Conservation (phyloP, 225 moss, liverwort and hornwort genomes). For the Rhytidiadelphus loreus region DNA sequence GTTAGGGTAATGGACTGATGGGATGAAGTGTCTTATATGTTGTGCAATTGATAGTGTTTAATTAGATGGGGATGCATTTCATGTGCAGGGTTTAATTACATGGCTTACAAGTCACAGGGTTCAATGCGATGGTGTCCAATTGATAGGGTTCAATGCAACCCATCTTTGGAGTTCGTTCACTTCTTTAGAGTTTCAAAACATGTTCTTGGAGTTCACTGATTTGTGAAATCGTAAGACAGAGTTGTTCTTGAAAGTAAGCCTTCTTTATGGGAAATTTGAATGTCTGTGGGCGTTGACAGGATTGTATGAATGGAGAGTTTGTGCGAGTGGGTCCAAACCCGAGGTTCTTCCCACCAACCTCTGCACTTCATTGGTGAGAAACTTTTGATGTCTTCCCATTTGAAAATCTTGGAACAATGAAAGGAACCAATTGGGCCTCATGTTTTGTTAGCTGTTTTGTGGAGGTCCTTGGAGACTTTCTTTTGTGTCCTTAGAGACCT, state of each 20-base stretch:
- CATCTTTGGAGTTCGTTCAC: neutral
- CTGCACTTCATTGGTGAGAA: neutral
- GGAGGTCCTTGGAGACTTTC: neutral
- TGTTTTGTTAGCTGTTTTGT: neutral
- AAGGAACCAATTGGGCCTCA: no score
- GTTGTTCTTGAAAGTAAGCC: no score
- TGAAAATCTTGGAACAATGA: neutral
- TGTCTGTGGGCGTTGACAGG: neutral
- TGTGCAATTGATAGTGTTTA: neutral
- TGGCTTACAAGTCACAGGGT: neutral
- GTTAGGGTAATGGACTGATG: neutral
- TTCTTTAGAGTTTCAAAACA: neutral
- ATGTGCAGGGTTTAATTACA: neutral
- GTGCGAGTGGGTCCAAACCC: neutral
- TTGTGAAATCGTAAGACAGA: neutral
- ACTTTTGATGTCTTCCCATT: neutral
- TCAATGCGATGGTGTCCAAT: neutral
- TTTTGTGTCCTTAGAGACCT: no score
- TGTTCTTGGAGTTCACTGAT: neutral
- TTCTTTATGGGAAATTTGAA: neutral
- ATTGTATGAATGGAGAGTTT: neutral
- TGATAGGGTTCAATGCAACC: neutral
- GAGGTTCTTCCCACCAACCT: neutral
- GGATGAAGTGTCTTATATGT: neutral
- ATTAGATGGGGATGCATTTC: neutral